A percentile compares a stretch with the other conserved stretches of the same genome.
Evolutionary conservation across 495 filamentous ascomycete species (phyloP).

Genomic region (Penicillium chermesinum): DNA sequence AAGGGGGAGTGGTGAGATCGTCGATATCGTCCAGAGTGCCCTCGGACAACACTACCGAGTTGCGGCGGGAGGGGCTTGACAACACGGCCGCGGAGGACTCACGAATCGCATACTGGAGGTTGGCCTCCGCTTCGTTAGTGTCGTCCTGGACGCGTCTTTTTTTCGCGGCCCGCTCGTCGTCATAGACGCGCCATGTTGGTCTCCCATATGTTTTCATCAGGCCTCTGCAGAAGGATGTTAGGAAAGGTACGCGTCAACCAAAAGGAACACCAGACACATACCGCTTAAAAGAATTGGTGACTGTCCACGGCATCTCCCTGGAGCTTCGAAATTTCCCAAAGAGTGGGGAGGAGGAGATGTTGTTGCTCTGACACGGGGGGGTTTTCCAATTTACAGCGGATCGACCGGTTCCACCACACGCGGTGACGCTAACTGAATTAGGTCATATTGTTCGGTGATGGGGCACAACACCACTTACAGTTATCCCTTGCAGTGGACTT

Average conservation of each 20-base stretch:
- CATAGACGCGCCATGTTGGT: slow-evolving; percentile 46
- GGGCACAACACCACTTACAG: not conserved
- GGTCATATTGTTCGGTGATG: slow-evolving; percentile 26
- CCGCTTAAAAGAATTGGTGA: slow-evolving; percentile 56
- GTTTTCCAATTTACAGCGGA: slow-evolving; percentile 23
- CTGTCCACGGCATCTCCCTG: slow-evolving; percentile 50
- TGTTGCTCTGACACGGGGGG: slow-evolving; percentile 13
- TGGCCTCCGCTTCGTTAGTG: slow-evolving; percentile 44
- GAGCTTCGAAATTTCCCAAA: slow-evolving; percentile 10
- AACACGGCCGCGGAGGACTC: slow-evolving; percentile 44
- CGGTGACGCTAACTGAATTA: slow-evolving; percentile 30
- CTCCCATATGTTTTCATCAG: slow-evolving; percentile 52
- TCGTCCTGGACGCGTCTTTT: slow-evolving; percentile 45
- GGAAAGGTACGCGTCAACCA: slow-evolving; percentile 1
- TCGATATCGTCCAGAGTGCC: slow-evolving; percentile 39
- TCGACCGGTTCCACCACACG: slow-evolving; percentile 27
- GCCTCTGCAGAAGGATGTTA: slow-evolving; percentile 27
- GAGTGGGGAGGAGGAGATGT: slow-evolving; percentile 12
- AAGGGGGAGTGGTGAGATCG: slow-evolving; percentile 47
- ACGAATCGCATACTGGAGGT: slow-evolving; percentile 44
- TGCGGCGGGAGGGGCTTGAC: slow-evolving; percentile 48
- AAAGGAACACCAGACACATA: slow-evolving; percentile 14
- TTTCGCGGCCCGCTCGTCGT: slow-evolving; percentile 43
- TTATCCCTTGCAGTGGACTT: slow-evolving; percentile 19
- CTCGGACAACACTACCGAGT: slow-evolving; percentile 44